Percentiles rank a stretch among this genome's conserved stretches.
Evolutionary conservation across 2,329 filamentous ascomycete genomes (phyloP).

Genomic region (Acrodontium crateriforme): DNA sequence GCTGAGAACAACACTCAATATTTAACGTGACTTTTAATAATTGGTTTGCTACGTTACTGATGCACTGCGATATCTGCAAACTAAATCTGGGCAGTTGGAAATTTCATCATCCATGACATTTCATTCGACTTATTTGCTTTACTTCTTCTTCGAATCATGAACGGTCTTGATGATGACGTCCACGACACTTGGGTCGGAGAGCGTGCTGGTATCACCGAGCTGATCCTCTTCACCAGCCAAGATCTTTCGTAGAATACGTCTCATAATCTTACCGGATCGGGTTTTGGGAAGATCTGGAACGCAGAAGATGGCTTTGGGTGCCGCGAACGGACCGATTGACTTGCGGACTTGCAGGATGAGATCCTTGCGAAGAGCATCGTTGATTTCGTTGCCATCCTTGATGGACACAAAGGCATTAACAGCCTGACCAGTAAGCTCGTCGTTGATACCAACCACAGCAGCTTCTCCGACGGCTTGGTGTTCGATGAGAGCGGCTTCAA

Average conservation of each 20-base stretch:
- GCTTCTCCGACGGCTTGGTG: constrained; percentile 82
- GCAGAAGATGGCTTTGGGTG: constrained; percentile 83
- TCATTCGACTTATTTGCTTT: too few relatives aligned
- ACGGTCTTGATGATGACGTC: constrained; percentile 78
- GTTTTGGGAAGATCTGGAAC: constrained; percentile 96
- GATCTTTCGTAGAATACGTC: constrained; percentile 92
- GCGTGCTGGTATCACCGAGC: constrained; percentile 82
- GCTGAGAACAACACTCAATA: too few relatives aligned
- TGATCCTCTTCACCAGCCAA: constrained; percentile 94
- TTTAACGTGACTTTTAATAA: too few relatives aligned
- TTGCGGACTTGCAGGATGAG: constrained; percentile 89
- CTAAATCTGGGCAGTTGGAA: too few relatives aligned
- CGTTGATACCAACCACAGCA: constrained; percentile 81
- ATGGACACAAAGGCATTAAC: constrained; percentile 94
- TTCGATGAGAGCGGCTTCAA: constrained; percentile 91
- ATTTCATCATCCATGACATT: too few relatives aligned
- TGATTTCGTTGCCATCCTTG: constrained; percentile 67
- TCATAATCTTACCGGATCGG: constrained; percentile 96
- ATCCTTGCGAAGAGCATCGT: constrained; percentile 79
- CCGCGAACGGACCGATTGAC: constrained; percentile 93
- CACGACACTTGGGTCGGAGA: constrained; percentile 82
- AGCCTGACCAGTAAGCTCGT: constrained; percentile 91
- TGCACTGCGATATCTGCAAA: too few relatives aligned
- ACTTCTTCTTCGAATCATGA: constrained; percentile 41
- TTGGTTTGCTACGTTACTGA: too few relatives aligned